Base-by-base conservation (phyloP, 306 rosid species). In the Castanea crenata region DNA sequence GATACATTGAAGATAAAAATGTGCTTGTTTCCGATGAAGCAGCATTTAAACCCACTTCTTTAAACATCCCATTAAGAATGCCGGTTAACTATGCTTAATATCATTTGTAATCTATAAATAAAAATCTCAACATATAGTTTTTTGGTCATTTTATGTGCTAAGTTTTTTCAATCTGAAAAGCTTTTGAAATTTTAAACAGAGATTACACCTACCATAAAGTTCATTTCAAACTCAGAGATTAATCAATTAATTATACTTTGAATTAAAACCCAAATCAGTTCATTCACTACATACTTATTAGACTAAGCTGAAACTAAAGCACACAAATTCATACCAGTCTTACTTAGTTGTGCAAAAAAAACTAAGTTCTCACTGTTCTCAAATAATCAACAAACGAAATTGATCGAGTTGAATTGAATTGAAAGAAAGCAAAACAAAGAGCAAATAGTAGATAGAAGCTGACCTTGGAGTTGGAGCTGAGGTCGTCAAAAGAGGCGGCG, bases 381-480 rank as follows among this genome's bases (percentile, higher is more conserved):
- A 31, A 16, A 64, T 31, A 64, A 64, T 31, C 13, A 64, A 64
- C 67, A 64, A 64, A 31, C 20, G 1, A 41, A 46, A 72, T 18
- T 4, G 16, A 67, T 19, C 46, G 18, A 68, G 62, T 3, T 16
- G 62, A 68, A 69, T 3, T 16, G 62, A 31, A 71, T 49, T 21
- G 21, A 27, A 32, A 5, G 1, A 62, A 62, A 12, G 13, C 11
- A 75, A 35, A 29, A 10, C 15, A 77, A 18, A 10, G 6, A 27
- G 15, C n/a, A 11, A 49, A 49, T 49, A 12, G 54, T 49, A 11
- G 0, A 68, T 35, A 18, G 80, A 68, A 74, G 41, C 76, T 73
- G 32, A 91, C 98, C 92, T 87, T 84, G 73, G 90, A 84, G 25
- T 88, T 76, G 81, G 89, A 78, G 86, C 83, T 72, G 79, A 82